Conservation (phyloP, 2,329 filamentous ascomycete species). For the Phialophora chinensis region DNA sequence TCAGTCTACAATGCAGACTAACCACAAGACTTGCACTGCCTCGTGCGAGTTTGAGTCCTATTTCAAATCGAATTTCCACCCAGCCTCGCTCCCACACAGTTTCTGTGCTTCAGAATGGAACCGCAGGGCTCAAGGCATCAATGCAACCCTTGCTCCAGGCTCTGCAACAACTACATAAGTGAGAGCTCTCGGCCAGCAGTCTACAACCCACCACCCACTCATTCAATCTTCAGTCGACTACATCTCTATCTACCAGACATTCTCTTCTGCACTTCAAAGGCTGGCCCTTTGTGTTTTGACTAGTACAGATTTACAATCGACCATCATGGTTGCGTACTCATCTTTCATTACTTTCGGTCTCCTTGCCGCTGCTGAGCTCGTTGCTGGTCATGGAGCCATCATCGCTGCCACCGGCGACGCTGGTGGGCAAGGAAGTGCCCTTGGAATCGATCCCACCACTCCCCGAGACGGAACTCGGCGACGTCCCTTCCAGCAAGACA, state of each 20-base stretch:
- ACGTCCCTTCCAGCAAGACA: constrained; percentile 68
- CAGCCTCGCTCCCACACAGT: background rate
- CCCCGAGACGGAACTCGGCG: constrained; percentile 67
- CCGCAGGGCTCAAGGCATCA: background rate
- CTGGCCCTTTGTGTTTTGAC: background rate
- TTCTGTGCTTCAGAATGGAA: constrained; percentile 1
- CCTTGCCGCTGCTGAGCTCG: constrained; percentile 61
- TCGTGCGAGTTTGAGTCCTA: background rate
- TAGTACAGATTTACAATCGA: background rate
- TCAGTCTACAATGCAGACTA: background rate
- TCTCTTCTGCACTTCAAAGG: constrained; percentile 6
- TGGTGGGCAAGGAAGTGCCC: constrained; percentile 58
- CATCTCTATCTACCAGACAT: background rate
- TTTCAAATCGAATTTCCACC: background rate
- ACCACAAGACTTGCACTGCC: background rate
- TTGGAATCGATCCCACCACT: constrained; percentile 62
- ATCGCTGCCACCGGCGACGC: constrained; percentile 62
- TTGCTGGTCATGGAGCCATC: constrained; percentile 67
- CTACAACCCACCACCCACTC: background rate
- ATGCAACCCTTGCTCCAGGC: background rate
- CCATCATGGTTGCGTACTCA: constrained; percentile 21
- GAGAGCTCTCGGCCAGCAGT: background rate
- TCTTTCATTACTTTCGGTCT: constrained; percentile 49
- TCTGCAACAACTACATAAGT: background rate
- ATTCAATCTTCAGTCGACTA: background rate